Base-by-base conservation (phyloP, 306 rosid genomes). In the Trichosanthes cucumerina region DNA sequence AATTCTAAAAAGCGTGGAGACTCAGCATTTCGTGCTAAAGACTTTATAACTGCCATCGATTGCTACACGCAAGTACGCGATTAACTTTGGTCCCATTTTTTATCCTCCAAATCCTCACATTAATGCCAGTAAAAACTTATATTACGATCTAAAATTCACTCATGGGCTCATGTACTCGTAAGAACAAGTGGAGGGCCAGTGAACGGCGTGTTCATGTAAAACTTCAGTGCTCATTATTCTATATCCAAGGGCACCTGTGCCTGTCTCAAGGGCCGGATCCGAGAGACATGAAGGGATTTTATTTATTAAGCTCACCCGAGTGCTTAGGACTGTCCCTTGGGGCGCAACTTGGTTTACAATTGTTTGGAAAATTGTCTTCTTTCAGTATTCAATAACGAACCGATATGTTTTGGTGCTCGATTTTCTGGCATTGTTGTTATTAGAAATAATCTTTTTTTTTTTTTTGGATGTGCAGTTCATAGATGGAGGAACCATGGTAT, bases 1-100 rank as follows among this genome's bases (percentile, higher is more conserved):
- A 96, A 91, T 84, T 87, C 90, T 73, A 96, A 96, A 89, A 93
- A 93, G 85, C 97, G 79, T 10, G 99, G 94, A 18, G 99, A 96
- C 85, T 44, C 90, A 78, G 93, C 99, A 74, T 96, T 96, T 88
- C 92, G 89, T 68, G 88, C 98, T 0, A 88, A 85, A 80, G 97
- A 92, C 88, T 88, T 90, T 66, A 83, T 87, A 57, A 81, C 77
- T 0, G 98, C 97, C 78, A 87, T 90, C 74, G 92, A 88, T 74
- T 86, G 87, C 81, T 96, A 96, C 77, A 92, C 99, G 26, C 88
- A 90, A 82, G 99, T 92, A 90, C 85, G 97, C 79, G 66, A 65
- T 47, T 57, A 39, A 43, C 50, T 15, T 49, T 6, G 9, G 11
- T 41, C 53, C 75, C 1, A 54, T 46, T 18, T 50, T 21, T 66